phyloP scores from a whole-genome alignment of 2,329 filamentous ascomycete species.

The Scorias spongiosa region DNA sequence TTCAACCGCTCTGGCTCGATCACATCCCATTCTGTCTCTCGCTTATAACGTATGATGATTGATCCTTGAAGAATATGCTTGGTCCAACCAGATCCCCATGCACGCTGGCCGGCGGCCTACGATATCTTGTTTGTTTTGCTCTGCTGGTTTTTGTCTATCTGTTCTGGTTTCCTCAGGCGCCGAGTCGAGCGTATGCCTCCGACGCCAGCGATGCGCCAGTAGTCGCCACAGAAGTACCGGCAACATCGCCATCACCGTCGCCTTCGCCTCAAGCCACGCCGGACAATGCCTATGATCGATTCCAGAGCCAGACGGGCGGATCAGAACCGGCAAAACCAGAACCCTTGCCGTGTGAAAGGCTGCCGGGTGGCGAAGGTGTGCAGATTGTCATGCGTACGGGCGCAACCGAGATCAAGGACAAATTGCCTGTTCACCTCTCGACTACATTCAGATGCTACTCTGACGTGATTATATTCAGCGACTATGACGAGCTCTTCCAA shows the following conservation, averaged over 20 bases:
- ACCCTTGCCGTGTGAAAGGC: slow-evolving; percentile 7
- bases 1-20: no score
- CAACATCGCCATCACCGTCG: background rate
- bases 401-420: slow-evolving; percentile 40
- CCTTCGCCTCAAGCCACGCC: background rate
- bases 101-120: background rate
- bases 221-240: background rate
- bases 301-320: background rate
- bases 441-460: slow-evolving; percentile 41
- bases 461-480: slow-evolving; percentile 43
- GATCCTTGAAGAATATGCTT: background rate
- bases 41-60: no score
- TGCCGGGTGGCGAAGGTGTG: slow-evolving; percentile 30
- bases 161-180: background rate
- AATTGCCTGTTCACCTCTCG: slow-evolving; percentile 39
- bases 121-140: background rate
- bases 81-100: background rate
- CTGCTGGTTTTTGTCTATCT: background rate
- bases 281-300: background rate
- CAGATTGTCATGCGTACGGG: slow-evolving; percentile 44
- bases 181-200: background rate
- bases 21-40: no score
- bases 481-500: slow-evolving; percentile 37
- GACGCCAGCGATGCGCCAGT: no score
- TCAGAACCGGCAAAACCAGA: background rate